phyloP scores from a whole-genome alignment of 352 stramenopile species.

The Pythium aristosporum region DNA sequence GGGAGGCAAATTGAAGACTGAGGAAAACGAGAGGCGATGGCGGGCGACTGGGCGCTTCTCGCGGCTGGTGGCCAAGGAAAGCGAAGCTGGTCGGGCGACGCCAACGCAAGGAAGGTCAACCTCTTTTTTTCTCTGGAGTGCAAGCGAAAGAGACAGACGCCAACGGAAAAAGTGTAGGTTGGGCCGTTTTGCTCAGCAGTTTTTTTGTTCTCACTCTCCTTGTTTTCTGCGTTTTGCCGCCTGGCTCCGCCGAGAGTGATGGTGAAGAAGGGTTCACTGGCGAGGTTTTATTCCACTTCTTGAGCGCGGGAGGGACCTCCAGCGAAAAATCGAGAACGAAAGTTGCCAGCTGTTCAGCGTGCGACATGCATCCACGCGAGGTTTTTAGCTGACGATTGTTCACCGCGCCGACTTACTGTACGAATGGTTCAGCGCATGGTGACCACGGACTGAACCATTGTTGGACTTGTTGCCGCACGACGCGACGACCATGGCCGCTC shows the following conservation, averaged over 20 bases:
- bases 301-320: neutral
- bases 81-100: neutral
- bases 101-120: neutral
- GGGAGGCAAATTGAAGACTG: slow-evolving; percentile 11
- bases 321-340: neutral
- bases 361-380: too few species aligned
- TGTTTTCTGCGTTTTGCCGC: neutral
- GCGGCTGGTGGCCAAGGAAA: neutral
- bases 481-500: too few species aligned
- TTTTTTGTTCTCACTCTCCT: slow-evolving; percentile 4
- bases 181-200: neutral
- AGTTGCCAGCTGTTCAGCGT: neutral
- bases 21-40: neutral
- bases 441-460: too few species aligned
- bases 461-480: too few species aligned
- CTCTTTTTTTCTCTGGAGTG: slow-evolving; percentile 1
- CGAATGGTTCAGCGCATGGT: too few species aligned
- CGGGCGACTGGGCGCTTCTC: neutral
- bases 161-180: slow-evolving; percentile 32
- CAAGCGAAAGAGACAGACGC: slow-evolving; percentile 15
- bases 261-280: neutral
- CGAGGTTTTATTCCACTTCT: neutral
- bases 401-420: too few species aligned
- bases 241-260: neutral
- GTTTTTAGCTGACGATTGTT: too few species aligned